Evolutionary conservation across 2,329 filamentous ascomycete species (phyloP).

Genomic region (Hypomyces perniciosus): DNA sequence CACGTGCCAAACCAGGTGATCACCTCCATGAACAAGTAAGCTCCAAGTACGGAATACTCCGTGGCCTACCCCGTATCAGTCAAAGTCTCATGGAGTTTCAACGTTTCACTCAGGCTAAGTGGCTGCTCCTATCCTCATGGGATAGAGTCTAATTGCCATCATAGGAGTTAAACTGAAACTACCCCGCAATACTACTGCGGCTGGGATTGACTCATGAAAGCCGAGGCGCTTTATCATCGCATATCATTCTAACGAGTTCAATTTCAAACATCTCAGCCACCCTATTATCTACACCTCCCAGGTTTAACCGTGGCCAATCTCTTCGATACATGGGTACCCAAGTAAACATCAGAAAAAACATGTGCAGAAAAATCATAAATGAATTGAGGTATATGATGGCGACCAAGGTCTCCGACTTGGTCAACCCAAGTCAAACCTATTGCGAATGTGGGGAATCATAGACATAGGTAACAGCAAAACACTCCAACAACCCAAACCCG

Average conservation of each 20-base stretch:
- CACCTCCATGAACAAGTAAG: neutral
- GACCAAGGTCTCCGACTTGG: constrained; percentile 26
- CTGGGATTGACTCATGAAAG: no score
- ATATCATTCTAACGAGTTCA: neutral
- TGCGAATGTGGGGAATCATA: constrained; percentile 35
- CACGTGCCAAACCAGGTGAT: neutral
- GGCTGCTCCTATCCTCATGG: no score
- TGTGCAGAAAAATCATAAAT: constrained; percentile 18
- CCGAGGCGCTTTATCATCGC: neutral
- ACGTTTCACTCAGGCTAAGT: no score
- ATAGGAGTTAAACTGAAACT: no score
- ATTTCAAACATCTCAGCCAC: neutral
- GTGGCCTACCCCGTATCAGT: no score
- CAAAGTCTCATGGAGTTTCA: no score
- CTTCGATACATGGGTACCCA: neutral
- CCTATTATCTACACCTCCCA: neutral
- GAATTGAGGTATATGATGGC: constrained; percentile 31
- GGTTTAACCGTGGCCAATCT: neutral
- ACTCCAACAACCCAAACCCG: constrained; percentile 29
- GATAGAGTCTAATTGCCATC: no score
- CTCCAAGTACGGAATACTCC: no score
- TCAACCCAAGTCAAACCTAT: constrained; percentile 25
- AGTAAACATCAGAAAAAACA: constrained; percentile 14
- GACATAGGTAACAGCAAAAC: constrained; percentile 28
- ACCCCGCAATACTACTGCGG: no score